Evolutionary conservation across 768 basidiomycete genomes (phyloP), one percentile per base, ranked within the genome.

Genomic region (Russula abietina): DNA sequence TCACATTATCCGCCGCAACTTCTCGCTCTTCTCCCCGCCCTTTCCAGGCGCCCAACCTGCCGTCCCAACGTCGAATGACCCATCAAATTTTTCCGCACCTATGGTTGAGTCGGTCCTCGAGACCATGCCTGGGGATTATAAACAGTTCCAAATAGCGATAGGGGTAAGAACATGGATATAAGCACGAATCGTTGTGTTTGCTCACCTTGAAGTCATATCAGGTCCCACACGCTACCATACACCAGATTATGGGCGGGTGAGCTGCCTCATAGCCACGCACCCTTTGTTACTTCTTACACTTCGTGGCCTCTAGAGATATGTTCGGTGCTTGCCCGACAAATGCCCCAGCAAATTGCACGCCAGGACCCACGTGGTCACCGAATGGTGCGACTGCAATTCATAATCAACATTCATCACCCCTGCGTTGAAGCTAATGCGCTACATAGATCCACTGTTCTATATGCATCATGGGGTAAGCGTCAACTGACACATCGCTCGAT

Each of bases 1-100:
- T 39, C 75, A 76, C 64, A 66, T 50, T 24, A 19, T 75, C 24
- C 73, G 75, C n/a, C 70, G 75, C 9, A 73, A 72, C 55, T 77
- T 70, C 67, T 72, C 72, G 1, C 70, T 73, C 12, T 68, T 71
- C 0, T 0, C 38, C 5, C 38, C 38, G 0, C 38, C 38, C 14
- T 16, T 16, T 8, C 38, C 38, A 1, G 38, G 38, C 12, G 16
- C 38, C 16, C 38, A 36, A 36, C 33, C 38, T 16, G 38, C 14
- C 6, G 1, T 5, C 14, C 38, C 14, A 16, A 7, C 2, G 70
- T 1, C 59, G n/a, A 73, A 70, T 26, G 73, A 73, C 52, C 58
- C 57, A 36, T 69, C 68, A 14, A 3, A 1, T 11, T 73, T 76
- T 59, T 70, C 70, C 4, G 60, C 67, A 4, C 33, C 57, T 8